Base-by-base conservation (phyloP, 257 asterid genomes). In the Lycium ferocissimum region DNA sequence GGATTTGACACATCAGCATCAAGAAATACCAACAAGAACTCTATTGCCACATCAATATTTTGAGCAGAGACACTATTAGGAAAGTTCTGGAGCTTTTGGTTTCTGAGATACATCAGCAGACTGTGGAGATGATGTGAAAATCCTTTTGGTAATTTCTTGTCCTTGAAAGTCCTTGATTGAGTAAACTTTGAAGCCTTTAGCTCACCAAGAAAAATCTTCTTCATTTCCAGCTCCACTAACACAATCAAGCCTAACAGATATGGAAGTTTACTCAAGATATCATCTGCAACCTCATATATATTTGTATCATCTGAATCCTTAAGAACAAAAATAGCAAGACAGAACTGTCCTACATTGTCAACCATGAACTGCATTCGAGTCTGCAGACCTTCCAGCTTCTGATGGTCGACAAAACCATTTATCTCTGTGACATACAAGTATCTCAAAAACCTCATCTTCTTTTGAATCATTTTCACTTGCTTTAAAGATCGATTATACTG, bases 221-320 rank as follows among this genome's bases (percentile, higher is more conserved):
- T 40, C 79, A 71, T 71, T 71, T 71, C 79, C 35, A 71, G 9
- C 56, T 71, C 56, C 17, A 71, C 56, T 45, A 71, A 2, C 56
- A 17, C 35, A 71, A 71, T 5, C 35, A 71, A 6, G 56, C 35
- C 40, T 40, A 40, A 2, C 5, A 71, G 2, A 71, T 40, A 43
- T 0, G 9, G 56, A 40, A 56, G 79, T 1, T 71, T 43, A 71
- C 14, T 17, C 35, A 3, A 4, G 53, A 71, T 17, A 71, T 71
- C 17, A 40, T 70, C 56, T n/a, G 3, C 53, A 40, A 1, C 76
- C 4, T 26, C 26, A 58, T 18, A 0, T 40, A 6, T 33, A 13
- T 12, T 5, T 5, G 47, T 18, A 33, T 33, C 11, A 2, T 35
- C 17, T 61, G 2, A 8, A n/a, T 3, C 14, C 7, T 3, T 35